Evolutionary conservation across 495 filamentous ascomycete species (phyloP), one percentile per base, ranked within the genome.

Genomic region (Tetracladium marchalianum): DNA sequence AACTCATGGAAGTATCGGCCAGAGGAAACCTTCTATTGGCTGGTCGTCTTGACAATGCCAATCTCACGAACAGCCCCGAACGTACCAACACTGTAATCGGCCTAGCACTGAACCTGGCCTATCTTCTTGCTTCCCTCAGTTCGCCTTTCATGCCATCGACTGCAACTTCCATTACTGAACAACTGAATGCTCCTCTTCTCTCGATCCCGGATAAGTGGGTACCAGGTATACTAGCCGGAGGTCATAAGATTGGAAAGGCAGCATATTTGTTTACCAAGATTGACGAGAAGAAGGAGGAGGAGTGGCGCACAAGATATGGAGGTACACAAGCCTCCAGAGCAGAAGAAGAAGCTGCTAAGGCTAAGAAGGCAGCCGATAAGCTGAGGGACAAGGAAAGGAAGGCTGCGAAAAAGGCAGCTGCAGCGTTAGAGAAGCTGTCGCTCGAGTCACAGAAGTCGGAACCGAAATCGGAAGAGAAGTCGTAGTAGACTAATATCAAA

Each of bases 61-160:
- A 79, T 46, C 79, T 88, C 40, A 75, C 77, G 31, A 78, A 79
- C 43, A 68, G 87, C 52, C 88, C 89, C 6, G 77, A 81, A 41
- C 76, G 76, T 34, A 84, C 83, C 51, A 77, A 65, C 8, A 81
- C 85, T 4, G 85, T 95, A 40, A 77, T 90, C 31, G 86, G 88
- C 47, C 73, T 85, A 33, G 85, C 85, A 4, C 68, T 95, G 47
- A 90, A 94, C 64, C 71, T 90, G 43, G 74, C 88, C 50, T 77
- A 87, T 62, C 81, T 97, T 35, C 71, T 94, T 34, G 81, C 86
- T 35, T 78, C 77, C 31, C 56, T 95, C 11, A 70, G 84, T 47
- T 76, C 78, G 31, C 90, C 90, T 9, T 96, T 88, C 66, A 84
- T 96, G 71, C 89, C 89, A 35, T 76, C 75, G 10, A 90, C 86